Conservation (phyloP, 805 yeast species). For the Barnettozyma botsteinii region DNA sequence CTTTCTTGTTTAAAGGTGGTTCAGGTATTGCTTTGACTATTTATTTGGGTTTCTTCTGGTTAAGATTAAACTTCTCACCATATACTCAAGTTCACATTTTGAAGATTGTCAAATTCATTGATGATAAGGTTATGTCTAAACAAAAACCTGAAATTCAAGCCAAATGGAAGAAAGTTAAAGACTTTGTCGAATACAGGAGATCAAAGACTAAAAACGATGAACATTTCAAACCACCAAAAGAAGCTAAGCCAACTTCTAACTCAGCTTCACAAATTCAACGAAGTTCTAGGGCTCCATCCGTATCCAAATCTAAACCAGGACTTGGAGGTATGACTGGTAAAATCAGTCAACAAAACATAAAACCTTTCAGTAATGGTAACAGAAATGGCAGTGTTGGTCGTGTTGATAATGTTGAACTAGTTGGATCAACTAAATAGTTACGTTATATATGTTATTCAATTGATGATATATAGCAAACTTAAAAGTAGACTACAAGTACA, state of each 20-base stretch:
- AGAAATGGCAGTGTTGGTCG: too few species aligned
- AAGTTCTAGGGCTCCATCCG: too few species aligned
- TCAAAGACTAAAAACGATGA: constrained; percentile 27
- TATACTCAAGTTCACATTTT: constrained; percentile 33
- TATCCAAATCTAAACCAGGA: neutral
- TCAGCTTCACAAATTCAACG: too few species aligned
- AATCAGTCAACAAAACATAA: neutral
- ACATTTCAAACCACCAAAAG: constrained; percentile 3
- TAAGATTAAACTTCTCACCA: constrained; percentile 52
- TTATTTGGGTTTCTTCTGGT: constrained; percentile 61
- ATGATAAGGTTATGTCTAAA: constrained; percentile 30
- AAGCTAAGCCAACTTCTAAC: neutral
- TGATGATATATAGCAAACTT: too few species aligned
- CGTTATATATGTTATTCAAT: too few species aligned
- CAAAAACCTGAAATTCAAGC: constrained; percentile 24
- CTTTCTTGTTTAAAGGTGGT: constrained; percentile 55
- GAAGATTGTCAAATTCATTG: constrained; percentile 26
- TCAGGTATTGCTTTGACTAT: constrained; percentile 62
- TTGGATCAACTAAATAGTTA: too few species aligned
- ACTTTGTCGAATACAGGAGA: constrained; percentile 38
- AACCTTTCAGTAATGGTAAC: neutral
- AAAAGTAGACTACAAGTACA: too few species aligned
- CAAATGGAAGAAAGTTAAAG: constrained; percentile 35
- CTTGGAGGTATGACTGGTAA: neutral
- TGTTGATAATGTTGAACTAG: too few species aligned